Evolutionary conservation across 495 filamentous ascomycete species (phyloP).

Genomic region (Penicillium crystallinum): DNA sequence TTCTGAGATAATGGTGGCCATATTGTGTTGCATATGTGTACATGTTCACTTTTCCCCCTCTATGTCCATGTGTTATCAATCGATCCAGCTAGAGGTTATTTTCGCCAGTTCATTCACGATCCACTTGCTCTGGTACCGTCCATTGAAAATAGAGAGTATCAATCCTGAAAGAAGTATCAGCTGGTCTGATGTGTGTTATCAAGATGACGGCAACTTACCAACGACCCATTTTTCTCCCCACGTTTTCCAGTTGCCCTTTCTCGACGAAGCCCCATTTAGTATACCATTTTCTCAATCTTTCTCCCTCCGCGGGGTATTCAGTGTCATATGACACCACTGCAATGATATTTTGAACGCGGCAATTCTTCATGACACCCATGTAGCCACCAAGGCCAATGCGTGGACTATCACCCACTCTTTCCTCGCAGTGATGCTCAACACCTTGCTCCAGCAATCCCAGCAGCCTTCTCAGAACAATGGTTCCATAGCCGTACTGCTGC

Average conservation of each 20-base stretch:
- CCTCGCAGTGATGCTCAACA: constrained; percentile 7
- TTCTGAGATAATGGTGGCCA: background rate
- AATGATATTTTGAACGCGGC: constrained; percentile 21
- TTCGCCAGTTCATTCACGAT: background rate
- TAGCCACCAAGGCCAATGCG: background rate
- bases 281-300: constrained; percentile 23
- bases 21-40: background rate
- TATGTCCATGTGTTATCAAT: too few species aligned
- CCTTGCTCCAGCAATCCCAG: constrained; percentile 3
- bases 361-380: background rate
- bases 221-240: constrained; percentile 19
- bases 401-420: background rate
- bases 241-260: constrained; percentile 19
- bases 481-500: constrained; percentile 14
- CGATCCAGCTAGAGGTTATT: background rate
- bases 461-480: constrained; percentile 11
- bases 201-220: constrained; percentile 8
- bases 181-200: background rate
- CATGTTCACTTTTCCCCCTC: background rate
- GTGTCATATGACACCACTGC: constrained; percentile 27
- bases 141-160: constrained; percentile 20
- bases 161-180: constrained; percentile 8
- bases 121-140: background rate
- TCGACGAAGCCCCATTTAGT: constrained; percentile 22
- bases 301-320: constrained; percentile 15